Conservation (phyloP, 2,329 filamentous ascomycete genomes). For the Fusarium chaquense region DNA sequence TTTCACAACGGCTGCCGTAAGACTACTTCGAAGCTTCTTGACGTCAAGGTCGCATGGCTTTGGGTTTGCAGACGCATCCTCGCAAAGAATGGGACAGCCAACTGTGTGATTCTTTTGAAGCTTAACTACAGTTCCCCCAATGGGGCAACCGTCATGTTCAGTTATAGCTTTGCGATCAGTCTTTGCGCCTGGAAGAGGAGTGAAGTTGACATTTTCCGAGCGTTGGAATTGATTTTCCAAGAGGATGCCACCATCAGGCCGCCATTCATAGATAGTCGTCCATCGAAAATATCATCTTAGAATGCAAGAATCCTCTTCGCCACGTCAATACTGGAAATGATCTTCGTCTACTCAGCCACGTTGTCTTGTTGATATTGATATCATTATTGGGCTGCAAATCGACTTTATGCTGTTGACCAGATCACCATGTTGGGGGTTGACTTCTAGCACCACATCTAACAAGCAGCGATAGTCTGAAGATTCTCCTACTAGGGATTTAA, state of each 20-base stretch:
- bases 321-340: constrained; percentile 28
- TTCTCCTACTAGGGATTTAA: too few species aligned
- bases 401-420: too few species aligned
- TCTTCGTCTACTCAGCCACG: constrained; percentile 1
- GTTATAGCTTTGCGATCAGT: constrained; percentile 12
- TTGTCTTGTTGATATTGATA: too few species aligned
- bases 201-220: constrained; percentile 17
- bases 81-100: constrained; percentile 17
- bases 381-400: too few species aligned
- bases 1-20: constrained; percentile 22
- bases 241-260: constrained; percentile 11
- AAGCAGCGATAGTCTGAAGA: too few species aligned
- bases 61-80: constrained; percentile 22
- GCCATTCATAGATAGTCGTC: constrained; percentile 23
- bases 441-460: too few species aligned
- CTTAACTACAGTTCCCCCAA: constrained; percentile 20
- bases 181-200: constrained; percentile 15
- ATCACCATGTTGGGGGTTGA: not conserved
- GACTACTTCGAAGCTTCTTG: constrained; percentile 19
- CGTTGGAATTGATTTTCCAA: constrained; percentile 27
- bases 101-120: constrained; percentile 25
- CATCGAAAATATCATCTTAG: constrained; percentile 26
- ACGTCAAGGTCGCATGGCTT: constrained; percentile 26
- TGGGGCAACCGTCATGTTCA: constrained; percentile 20
- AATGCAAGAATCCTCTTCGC: constrained; percentile 21